Evolutionary conservation across 345 rosid species (phyloP), one percentile per base, ranked within the genome.

Genomic region (Citrus medica): DNA sequence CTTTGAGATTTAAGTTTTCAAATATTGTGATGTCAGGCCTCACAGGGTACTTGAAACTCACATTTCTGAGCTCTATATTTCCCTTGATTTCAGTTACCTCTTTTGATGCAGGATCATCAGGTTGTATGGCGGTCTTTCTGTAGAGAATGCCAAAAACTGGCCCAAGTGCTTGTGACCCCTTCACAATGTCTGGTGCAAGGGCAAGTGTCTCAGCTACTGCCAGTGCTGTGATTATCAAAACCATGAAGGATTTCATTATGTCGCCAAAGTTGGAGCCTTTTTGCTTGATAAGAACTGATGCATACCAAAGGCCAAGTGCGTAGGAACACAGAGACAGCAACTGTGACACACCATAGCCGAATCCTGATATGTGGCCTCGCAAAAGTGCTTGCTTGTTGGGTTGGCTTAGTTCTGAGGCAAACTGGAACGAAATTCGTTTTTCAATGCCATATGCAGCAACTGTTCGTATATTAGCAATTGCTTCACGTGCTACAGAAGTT

Each of bases 231-330:
- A 92, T 74, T 62, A 93, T 82, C 77, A 95, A 74, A 8, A 95
- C 88, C 91, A 93, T 87, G 83, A 89, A 95, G 71, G 94, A 78
- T 72, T 89, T 92, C 61, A 92, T 92, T 71, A 86, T 77, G 63
- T 88, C 75, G 30, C 88, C 84, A 7, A 95, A 93, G 63, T 85
- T 81, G 4, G 98, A 86, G 33, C 76, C 85, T 21, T 82, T 85
- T 22, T 78, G 86, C 79, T 81, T 81, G 28, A 95, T 87, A 33
- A 90, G 86, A 16, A 87, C 84, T 2, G 98, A 94, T 37, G 89
- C 87, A 61, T 94, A 94, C 97, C 98, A 93, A 67, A 95, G 95
- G 38, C 95, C 98, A 13, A 95, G 94, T 1, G 98, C 92, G 61
- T 92, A 95, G 76, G 97, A 90, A 78, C 88, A 84, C 72, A 82